Base-by-base conservation (phyloP, 2,329 filamentous ascomycete genomes). In the Pseudogymnoascus destructans region DNA sequence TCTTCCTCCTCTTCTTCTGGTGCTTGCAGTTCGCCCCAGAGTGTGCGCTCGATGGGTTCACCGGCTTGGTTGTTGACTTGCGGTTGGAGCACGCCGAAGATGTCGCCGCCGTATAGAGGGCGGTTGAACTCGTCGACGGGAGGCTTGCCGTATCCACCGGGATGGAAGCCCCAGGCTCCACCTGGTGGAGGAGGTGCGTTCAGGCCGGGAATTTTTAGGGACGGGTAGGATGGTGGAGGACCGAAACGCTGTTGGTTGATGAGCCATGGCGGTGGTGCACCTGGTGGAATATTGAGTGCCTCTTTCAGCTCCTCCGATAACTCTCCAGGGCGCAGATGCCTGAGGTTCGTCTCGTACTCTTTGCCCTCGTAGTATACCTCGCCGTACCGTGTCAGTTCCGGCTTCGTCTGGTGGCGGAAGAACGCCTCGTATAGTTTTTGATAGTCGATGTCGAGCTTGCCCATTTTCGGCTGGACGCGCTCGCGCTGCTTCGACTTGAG, bases 361-460 rank as follows among this genome's bases (percentile, higher is more conserved):
- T 98, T 98, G 69, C 93, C 93, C 73, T 98, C 93, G 70, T 97
- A 97, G 72, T 98, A 98, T n/a, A 98, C 91, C 71, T 98, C 93
- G 38, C 93, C 93, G 66, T 95, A 98, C 42, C 91, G 82, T 30
- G 93, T 97, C 62, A 98, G 75, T 65, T 90, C 85, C 0, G 93
- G 93, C 73, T 98, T 98, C 38, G 89, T 95, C 74, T 98, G 93
- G 70, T 95, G 95, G 60, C 90, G 83, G 77, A 98, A 98, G 76
- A 98, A 98, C 3, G 93, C 93, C 70, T 97, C 93, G 73, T 97
- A 97, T 58, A 97, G 82, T 71, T 93, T 96, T 69, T 95, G 89
- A 71, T 98, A 98, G 72, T 98, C 93, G 64, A 98, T 97, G 70
- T 98, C 93, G 56, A 98, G 78, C 71, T 93, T 95, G 62, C 93